Evolutionary conservation across 2,329 filamentous ascomycete genomes (phyloP).

Genomic region (Clathrospora elynae): DNA sequence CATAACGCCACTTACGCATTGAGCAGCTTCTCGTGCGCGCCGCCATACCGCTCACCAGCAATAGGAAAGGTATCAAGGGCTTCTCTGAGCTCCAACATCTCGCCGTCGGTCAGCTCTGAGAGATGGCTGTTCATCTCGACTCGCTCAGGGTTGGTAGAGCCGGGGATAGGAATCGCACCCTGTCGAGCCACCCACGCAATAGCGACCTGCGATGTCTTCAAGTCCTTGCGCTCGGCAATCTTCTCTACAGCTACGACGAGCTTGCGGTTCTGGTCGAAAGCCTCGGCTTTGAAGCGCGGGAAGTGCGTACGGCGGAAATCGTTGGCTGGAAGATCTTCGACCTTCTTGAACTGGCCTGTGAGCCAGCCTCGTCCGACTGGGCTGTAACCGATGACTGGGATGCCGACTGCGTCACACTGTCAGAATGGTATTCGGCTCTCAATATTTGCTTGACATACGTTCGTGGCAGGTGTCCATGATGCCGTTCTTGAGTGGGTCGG

Average conservation of each 20-base stretch:
- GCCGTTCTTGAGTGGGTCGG: slow-evolving; percentile 60
- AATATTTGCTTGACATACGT: too few relatives aligned
- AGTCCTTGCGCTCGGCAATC: slow-evolving; percentile 63
- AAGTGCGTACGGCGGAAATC: slow-evolving; percentile 50
- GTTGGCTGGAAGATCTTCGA: slow-evolving; percentile 60
- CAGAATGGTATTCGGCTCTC: too few relatives aligned
- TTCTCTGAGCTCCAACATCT: too few relatives aligned
- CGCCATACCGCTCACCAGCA: slow-evolving; percentile 16
- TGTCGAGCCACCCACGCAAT: slow-evolving; percentile 63
- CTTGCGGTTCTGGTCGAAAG: slow-evolving; percentile 65
- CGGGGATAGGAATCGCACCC: slow-evolving; percentile 68
- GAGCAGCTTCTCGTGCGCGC: slow-evolving; percentile 15
- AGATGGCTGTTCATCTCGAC: slow-evolving; percentile 64
- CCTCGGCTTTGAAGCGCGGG: slow-evolving; percentile 66
- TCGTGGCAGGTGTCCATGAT: slow-evolving; percentile 60
- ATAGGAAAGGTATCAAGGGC: slow-evolving; percentile 4
- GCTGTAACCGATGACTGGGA: slow-evolving; percentile 68
- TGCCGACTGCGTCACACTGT: slow-evolving; percentile 49
- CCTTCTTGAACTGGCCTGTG: slow-evolving; percentile 45
- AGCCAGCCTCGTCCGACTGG: slow-evolving; percentile 65
- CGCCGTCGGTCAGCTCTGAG: too few relatives aligned
- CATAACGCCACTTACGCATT: slow-evolving; percentile 8
- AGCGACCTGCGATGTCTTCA: slow-evolving; percentile 65
- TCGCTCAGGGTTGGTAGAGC: slow-evolving; percentile 59
- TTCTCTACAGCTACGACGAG: slow-evolving; percentile 63